These are phyloP conservation scores for Abelmoschus esculentus DNA, from an alignment of 345 rosid species.

Conservation along the genomic window DNA sequence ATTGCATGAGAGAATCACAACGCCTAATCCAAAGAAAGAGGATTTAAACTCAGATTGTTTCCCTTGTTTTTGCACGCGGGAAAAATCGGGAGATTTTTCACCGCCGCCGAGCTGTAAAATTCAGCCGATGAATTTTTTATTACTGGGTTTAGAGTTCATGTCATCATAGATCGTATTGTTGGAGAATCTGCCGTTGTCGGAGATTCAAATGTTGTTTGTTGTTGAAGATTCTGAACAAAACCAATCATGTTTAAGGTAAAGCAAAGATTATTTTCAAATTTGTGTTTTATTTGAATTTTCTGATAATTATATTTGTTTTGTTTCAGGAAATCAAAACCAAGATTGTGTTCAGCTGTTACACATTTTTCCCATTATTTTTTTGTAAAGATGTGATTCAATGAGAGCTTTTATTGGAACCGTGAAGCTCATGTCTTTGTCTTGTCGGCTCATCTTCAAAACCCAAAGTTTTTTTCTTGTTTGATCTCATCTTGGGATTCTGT, in stretches of 20 bases:
- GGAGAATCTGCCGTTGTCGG: background rate
- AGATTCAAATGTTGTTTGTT: background rate
- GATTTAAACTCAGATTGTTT: no score
- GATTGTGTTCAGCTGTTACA: background rate
- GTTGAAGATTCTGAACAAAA: background rate
- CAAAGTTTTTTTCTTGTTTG: background rate
- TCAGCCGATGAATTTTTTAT: no score
- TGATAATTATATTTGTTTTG: background rate
- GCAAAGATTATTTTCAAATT: background rate
- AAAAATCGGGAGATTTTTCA: no score
- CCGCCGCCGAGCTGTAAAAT: no score
- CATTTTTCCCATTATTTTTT: background rate
- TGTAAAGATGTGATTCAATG: background rate
- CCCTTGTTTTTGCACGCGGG: no score
- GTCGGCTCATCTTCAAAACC: no score
- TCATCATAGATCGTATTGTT: no score
- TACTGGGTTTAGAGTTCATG: no score
- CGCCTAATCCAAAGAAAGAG: no score
- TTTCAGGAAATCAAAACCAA: background rate
- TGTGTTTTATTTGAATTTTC: background rate
- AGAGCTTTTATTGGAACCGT: background rate
- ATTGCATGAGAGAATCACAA: no score
- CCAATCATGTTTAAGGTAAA: background rate
- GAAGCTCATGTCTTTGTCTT: no score
- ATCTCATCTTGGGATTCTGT: constrained; percentile 6